Conservation (phyloP, 306 rosid genomes). For the Citrullus mucosospermus region DNA sequence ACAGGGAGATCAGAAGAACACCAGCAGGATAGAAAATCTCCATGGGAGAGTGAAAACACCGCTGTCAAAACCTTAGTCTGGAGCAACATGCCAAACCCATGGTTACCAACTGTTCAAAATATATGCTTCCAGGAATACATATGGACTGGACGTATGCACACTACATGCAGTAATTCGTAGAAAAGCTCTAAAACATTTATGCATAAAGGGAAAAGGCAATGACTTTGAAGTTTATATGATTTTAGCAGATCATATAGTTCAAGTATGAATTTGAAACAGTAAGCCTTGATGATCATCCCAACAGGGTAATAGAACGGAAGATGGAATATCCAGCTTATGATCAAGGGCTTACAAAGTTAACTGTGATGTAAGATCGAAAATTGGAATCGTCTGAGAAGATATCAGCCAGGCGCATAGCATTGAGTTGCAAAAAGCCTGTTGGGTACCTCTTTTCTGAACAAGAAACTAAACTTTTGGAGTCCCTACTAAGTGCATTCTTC, state of each 20-base stretch:
- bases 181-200: neutral
- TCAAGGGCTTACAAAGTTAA: conserved; percentile 51
- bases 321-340: conserved; percentile 9
- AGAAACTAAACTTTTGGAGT: conserved; percentile 25
- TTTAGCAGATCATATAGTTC: neutral
- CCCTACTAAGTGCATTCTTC: conserved; percentile 57
- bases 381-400: conserved; percentile 92
- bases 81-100: conserved; percentile 32
- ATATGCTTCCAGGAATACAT: conserved; percentile 2
- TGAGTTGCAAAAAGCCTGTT: conserved; percentile 81
- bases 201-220: neutral
- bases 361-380: conserved; percentile 69
- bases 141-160: conserved; percentile 10
- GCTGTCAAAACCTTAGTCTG: conserved; percentile 89
- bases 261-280: neutral
- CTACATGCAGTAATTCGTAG: conserved; percentile 12
- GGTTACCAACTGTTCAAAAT: conserved; percentile 18
- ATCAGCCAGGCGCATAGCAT: conserved; percentile 94
- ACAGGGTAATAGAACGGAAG: conserved; percentile 2
- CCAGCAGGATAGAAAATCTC: conserved; percentile 80
- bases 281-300: neutral
- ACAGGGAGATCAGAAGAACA: conserved; percentile 77
- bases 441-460: conserved; percentile 42
- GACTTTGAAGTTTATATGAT: neutral
- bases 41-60: conserved; percentile 67